Conservation (phyloP, 306 rosid species). For the Mucuna pruriens region DNA sequence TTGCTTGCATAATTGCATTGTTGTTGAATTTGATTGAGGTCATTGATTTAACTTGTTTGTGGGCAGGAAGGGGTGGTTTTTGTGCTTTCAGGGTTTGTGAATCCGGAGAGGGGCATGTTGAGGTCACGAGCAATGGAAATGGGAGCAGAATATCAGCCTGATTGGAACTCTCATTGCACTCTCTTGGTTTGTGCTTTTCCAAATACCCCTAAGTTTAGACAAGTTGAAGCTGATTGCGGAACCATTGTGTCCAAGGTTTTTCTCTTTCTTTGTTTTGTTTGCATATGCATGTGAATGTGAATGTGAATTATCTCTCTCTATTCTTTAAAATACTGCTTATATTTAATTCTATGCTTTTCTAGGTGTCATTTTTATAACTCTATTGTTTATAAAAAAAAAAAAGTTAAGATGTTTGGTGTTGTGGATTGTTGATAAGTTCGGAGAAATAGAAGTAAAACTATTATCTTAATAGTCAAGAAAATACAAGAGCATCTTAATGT, state of each 20-base stretch:
- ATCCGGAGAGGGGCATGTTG: conserved; percentile 87
- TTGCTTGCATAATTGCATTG: conserved; percentile 25
- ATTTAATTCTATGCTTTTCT: neutral
- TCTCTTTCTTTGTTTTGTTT: conserved; percentile 17
- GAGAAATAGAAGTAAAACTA: neutral
- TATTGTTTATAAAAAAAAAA: neutral
- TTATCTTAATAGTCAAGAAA: neutral
- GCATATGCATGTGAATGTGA: neutral
- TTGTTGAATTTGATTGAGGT: neutral
- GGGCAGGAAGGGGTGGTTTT: conserved; percentile 92
- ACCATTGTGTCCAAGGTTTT: conserved; percentile 88
- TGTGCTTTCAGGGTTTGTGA: conserved; percentile 91
- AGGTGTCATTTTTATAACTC: neutral
- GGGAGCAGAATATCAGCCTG: conserved; percentile 91
- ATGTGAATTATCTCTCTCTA: neutral
- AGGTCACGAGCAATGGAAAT: conserved; percentile 89
- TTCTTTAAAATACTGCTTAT: neutral
- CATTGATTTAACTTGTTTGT: conserved; percentile 7
- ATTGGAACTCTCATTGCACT: conserved; percentile 86
- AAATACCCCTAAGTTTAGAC: conserved; percentile 89
- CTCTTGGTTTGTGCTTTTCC: conserved; percentile 93
- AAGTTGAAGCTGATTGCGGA: conserved; percentile 90
- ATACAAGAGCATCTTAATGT: neutral
- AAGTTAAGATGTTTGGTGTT: neutral
- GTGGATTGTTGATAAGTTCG: neutral